phyloP scores from a whole-genome alignment of 192 early-diverging fungal species.

The Linnemannia elongata region DNA sequence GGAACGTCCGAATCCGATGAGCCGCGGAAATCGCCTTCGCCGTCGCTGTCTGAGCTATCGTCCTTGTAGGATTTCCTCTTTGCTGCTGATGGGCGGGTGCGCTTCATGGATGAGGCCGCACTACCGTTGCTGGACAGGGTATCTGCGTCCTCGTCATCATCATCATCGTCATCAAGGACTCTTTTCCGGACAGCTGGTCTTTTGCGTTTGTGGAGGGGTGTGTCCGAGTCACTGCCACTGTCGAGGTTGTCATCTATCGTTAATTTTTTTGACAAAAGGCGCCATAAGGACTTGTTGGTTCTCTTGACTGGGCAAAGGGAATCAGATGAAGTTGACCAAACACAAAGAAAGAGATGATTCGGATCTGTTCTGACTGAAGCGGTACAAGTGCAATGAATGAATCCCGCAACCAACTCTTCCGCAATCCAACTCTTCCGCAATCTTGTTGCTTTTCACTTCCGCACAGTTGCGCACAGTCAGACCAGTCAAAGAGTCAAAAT shows the following conservation, averaged over 20 bases:
- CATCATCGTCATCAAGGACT: slow-evolving; percentile 49
- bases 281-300: no score
- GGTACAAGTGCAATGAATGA: not conserved
- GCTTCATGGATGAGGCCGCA: slow-evolving; percentile 13
- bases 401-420: not conserved
- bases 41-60: slow-evolving; percentile 14
- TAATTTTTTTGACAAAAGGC: not conserved
- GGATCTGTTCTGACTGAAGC: not conserved
- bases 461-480: not conserved
- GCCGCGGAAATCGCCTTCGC: slow-evolving; percentile 7
- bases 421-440: not conserved
- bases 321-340: not conserved
- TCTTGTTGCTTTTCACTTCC: not conserved
- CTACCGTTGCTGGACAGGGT: slow-evolving; percentile 26
- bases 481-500: not conserved
- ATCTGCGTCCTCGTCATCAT: slow-evolving; percentile 23
- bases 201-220: slow-evolving; percentile 58
- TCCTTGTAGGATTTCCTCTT: slow-evolving; percentile 36
- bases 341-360: not conserved
- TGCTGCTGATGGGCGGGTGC: slow-evolving; percentile 22
- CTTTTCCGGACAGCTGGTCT: slow-evolving; percentile 34
- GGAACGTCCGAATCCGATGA: slow-evolving; percentile 49
- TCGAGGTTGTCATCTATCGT: slow-evolving; percentile 34
- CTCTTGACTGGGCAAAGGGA: not conserved
- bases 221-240: slow-evolving; percentile 61